Evolutionary conservation across 2,329 filamentous ascomycete species (phyloP).

Genomic region (Penicillium sp.): DNA sequence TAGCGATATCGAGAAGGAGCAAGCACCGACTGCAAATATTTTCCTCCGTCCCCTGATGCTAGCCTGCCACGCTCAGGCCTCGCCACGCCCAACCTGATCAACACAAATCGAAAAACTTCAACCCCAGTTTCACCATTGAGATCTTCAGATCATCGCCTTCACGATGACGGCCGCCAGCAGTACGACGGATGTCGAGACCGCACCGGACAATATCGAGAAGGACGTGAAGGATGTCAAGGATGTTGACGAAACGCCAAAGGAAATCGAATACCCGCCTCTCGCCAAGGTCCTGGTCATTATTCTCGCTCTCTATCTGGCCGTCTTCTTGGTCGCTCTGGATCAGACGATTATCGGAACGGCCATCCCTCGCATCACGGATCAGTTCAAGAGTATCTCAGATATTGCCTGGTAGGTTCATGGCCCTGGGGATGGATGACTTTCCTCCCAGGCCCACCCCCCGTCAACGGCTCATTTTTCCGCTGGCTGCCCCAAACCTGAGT

Average conservation of each 20-base stretch:
- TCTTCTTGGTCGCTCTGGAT: conserved; percentile 31
- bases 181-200: conserved; percentile 1
- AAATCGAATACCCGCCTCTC: conserved; percentile 22
- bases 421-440: too few species aligned
- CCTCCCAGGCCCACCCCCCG: too few species aligned
- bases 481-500: too few species aligned
- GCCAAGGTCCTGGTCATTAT: conserved; percentile 25
- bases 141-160: background rate
- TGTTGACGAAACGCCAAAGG: background rate
- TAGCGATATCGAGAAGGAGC: background rate
- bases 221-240: background rate
- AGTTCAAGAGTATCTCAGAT: conserved; percentile 22
- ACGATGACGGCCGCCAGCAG: conserved; percentile 7
- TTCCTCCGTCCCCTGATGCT: background rate
- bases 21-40: background rate
- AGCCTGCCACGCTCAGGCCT: background rate
- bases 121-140: background rate
- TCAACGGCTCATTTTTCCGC: too few species aligned
- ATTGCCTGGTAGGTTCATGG: conserved; percentile 13
- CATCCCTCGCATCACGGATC: conserved; percentile 18
- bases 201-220: background rate
- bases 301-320: conserved; percentile 27
- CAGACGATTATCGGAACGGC: conserved; percentile 21
- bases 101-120: background rate
- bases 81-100: background rate